Conservation (phyloP, 345 rosid species). For the Pistacia integerrima region DNA sequence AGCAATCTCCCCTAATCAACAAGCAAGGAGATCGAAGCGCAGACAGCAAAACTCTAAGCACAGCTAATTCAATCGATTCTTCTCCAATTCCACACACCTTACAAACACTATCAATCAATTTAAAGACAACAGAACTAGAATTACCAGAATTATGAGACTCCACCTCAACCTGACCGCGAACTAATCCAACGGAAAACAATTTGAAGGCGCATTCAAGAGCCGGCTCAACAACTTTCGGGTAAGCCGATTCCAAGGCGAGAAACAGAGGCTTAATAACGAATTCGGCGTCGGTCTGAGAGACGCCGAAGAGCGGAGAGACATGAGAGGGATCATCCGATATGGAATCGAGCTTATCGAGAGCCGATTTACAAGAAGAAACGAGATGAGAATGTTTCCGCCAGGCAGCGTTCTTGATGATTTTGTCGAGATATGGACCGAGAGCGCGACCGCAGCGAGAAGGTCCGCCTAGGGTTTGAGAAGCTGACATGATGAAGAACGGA, state of each 20-base stretch:
- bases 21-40: slow-evolving; percentile 74
- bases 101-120: slow-evolving; percentile 53
- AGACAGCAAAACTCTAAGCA: slow-evolving; percentile 73
- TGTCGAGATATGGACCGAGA: slow-evolving; percentile 75
- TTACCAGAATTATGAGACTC: background rate
- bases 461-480: slow-evolving; percentile 79
- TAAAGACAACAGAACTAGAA: slow-evolving; percentile 22
- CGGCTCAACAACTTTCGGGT: slow-evolving; percentile 75
- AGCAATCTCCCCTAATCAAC: slow-evolving; percentile 78
- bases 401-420: slow-evolving; percentile 90
- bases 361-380: slow-evolving; percentile 83
- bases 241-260: slow-evolving; percentile 70
- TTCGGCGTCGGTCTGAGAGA: slow-evolving; percentile 67
- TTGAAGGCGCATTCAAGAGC: slow-evolving; percentile 80
- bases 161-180: slow-evolving; percentile 55
- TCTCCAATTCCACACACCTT: slow-evolving; percentile 71
- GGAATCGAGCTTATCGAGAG: slow-evolving; percentile 75
- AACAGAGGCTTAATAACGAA: slow-evolving; percentile 61
- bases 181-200: slow-evolving; percentile 70
- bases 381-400: slow-evolving; percentile 93
- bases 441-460: slow-evolving; percentile 78
- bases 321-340: slow-evolving; percentile 45
- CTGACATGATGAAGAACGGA: slow-evolving; percentile 35
- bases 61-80: slow-evolving; percentile 72
- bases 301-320: slow-evolving; percentile 50